Conservation (phyloP, 2,329 filamentous ascomycete species). For the Trichoderma pleuroti region DNA sequence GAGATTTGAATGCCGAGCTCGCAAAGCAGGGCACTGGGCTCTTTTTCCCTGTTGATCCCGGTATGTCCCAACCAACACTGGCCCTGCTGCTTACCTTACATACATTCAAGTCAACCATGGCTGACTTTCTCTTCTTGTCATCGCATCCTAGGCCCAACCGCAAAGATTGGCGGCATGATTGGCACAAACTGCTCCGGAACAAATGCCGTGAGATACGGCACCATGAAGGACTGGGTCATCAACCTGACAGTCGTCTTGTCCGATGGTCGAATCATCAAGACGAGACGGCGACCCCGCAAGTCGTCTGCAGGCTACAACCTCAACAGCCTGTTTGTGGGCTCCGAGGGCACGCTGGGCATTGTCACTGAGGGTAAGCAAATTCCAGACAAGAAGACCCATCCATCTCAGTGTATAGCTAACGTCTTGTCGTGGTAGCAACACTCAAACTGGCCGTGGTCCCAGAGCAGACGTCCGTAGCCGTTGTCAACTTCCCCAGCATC, state of each 20-base stretch:
- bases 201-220: slow-evolving; percentile 76
- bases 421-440: slow-evolving; percentile 49
- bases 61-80: slow-evolving; percentile 37
- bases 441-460: slow-evolving; percentile 76
- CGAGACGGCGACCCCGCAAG: slow-evolving; percentile 71
- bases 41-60: slow-evolving; percentile 89
- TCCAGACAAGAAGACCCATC: too few species aligned
- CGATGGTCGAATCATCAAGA: slow-evolving; percentile 77
- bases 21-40: slow-evolving; percentile 69
- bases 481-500: slow-evolving; percentile 75
- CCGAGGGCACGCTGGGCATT: slow-evolving; percentile 75
- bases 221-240: slow-evolving; percentile 86
- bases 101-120: background rate
- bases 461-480: slow-evolving; percentile 71
- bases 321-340: slow-evolving; percentile 74
- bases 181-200: slow-evolving; percentile 76
- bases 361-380: slow-evolving; percentile 62
- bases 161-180: slow-evolving; percentile 80
- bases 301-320: slow-evolving; percentile 81
- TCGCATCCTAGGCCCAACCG: slow-evolving; percentile 48
- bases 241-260: slow-evolving; percentile 78
- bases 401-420: background rate
- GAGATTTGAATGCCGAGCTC: slow-evolving; percentile 72
- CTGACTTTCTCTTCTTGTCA: background rate
- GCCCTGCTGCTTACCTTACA: too few species aligned